Percentiles rank a stretch among this genome's conserved stretches.
Evolutionary conservation across 805 yeast species (phyloP).

Genomic region (Hemisphaericaspora nanyangensis): DNA sequence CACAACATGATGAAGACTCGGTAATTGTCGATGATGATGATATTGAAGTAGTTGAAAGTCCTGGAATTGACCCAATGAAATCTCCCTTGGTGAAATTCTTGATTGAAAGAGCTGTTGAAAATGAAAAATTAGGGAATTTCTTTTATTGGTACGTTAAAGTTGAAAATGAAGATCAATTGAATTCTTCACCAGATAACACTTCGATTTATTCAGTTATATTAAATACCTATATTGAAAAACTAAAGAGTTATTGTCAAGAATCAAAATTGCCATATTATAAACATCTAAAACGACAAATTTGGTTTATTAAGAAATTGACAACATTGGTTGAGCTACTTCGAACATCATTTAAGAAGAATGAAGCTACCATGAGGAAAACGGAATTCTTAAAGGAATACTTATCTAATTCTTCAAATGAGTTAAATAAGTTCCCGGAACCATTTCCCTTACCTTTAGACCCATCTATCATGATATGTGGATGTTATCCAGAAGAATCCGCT

Average conservation of each 20-base stretch:
- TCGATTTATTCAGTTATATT: conserved; percentile 30
- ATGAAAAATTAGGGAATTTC: conserved; percentile 68
- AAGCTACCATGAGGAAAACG: conserved; percentile 71
- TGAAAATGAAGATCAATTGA: conserved; percentile 65
- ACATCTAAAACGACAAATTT: conserved; percentile 57
- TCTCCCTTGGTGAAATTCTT: conserved; percentile 75
- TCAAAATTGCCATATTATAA: conserved; percentile 32
- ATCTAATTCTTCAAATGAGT: conserved; percentile 42
- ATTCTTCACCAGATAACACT: conserved; percentile 7
- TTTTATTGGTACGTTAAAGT: conserved; percentile 92
- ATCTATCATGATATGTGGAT: conserved; percentile 64
- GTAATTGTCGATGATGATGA: too few species aligned
- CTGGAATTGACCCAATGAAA: conserved; percentile 19
- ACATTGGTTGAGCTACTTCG: conserved; percentile 63
- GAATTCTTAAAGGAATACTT: conserved; percentile 62
- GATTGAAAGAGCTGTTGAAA: conserved; percentile 64
- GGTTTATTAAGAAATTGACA: conserved; percentile 63
- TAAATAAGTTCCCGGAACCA: conserved; percentile 42
- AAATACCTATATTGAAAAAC: conserved; percentile 38
- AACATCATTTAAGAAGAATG: conserved; percentile 49
- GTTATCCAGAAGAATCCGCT: conserved; percentile 70
- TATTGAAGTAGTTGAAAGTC: conserved; percentile 14
- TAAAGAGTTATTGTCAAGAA: conserved; percentile 23
- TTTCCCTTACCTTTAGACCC: conserved; percentile 85
- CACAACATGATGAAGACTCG: conserved; percentile 3